A percentile compares a stretch with the other conserved stretches of the same genome.
These are phyloP conservation scores for Guadua angustifolia DNA, from an alignment of 176 grass and related monocot species.

Conservation along the genomic window DNA sequence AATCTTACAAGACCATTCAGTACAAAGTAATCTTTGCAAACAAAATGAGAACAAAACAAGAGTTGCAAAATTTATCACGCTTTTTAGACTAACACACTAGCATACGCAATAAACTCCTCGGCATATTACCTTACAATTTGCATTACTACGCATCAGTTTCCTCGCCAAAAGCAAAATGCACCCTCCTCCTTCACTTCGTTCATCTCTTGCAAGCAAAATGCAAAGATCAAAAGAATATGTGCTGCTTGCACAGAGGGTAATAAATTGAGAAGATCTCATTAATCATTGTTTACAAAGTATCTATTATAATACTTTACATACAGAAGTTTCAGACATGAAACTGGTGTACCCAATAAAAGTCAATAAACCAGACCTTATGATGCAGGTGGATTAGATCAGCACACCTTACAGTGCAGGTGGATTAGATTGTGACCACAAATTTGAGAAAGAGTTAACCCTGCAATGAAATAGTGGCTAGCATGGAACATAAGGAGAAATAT, in stretches of 20 bases:
- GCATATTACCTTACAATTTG: slow-evolving; percentile 55
- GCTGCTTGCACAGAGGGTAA: slow-evolving; percentile 41
- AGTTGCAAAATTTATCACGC: slow-evolving; percentile 17
- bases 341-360: slow-evolving; percentile 57
- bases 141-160: slow-evolving; percentile 46
- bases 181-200: slow-evolving; percentile 55
- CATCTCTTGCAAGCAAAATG: slow-evolving; percentile 94
- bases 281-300: slow-evolving; percentile 53
- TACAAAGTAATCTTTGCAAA: slow-evolving; percentile 17
- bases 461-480: slow-evolving; percentile 45
- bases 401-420: slow-evolving; percentile 55
- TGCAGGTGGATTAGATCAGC: slow-evolving; percentile 40
- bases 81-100: slow-evolving; percentile 45
- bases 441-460: slow-evolving; percentile 55
- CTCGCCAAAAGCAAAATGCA: slow-evolving; percentile 47
- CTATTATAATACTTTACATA: slow-evolving; percentile 64
- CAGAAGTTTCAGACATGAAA: slow-evolving; percentile 56
- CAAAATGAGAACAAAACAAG: not conserved
- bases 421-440: slow-evolving; percentile 44
- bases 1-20: not conserved
- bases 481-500: slow-evolving; percentile 32
- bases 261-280: slow-evolving; percentile 29
- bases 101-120: slow-evolving; percentile 31
- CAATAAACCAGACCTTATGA: slow-evolving; percentile 73
- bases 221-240: slow-evolving; percentile 69